Evolutionary conservation across 306 rosid genomes (phyloP), one percentile per base, ranked within the genome.

Genomic region (Pyrus pyrifolia): DNA sequence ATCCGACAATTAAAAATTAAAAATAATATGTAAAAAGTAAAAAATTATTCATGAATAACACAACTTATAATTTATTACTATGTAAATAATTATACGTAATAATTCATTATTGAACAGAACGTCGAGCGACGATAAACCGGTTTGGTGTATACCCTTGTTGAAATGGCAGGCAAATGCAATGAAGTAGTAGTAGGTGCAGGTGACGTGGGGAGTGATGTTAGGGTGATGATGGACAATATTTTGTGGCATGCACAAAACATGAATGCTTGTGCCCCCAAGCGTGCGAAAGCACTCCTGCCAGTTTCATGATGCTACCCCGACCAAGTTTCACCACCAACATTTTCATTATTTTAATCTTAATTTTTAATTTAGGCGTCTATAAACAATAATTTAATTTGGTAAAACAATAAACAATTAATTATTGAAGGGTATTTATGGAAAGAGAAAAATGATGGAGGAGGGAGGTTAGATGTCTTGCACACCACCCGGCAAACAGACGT

Each of bases 401-500:
- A 44, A 44, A 44, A 44, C 4, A 44, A 44, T 44, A 44, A 44
- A 44, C 49, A 46, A 30, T 49, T 30, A 29, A 68, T 35, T 53
- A 15, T 5, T 25, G 81, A 77, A 27, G 55, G 79, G 83, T 70
- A 85, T 84, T 72, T 84, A 82, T 85, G 91, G 85, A 78, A 81
- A 42, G 72, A 0, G 19, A 12, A 70, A 40, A 25, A 53, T 12
- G 69, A 72, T 12, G 79, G 71, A 35, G 72, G 65, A 17, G 73
- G 40, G 73, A 19, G 66, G 88, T 79, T 76, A 67, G 38, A 19
- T 85, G 96, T 85, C 85, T 3, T 14, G 5, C 44, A 80, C 87
- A 81, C 69, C 75, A 83, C 80, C 96, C 89, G 97, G 91, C 93
- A 91, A 80, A 74, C 68, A 53, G 76, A 81, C 70, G 82, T 82